Base-by-base conservation (phyloP, 495 filamentous ascomycete genomes). In the Penicillium goetzii region DNA sequence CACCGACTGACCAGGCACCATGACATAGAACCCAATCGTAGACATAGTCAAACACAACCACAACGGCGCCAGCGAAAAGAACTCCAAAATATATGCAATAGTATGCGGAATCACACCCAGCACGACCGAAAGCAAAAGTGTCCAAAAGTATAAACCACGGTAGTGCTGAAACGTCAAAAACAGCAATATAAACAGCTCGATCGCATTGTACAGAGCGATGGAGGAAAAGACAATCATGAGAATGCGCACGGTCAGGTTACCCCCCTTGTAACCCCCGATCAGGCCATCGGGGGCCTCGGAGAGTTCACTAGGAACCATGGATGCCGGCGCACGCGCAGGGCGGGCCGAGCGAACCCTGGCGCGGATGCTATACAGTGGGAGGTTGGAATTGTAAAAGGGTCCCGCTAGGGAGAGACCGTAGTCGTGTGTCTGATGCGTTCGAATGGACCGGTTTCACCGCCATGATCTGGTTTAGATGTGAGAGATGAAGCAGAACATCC, bases 1-100 rank as follows among this genome's bases (percentile, higher is more conserved):
- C 15, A 90, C 62, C n/a, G 86, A 86, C 71, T 89, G 87, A 4
- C 85, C 86, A 0, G 86, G 84, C 0, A 90, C 85, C 86, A 89
- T 88, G 40, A 73, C 66, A 52, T 80, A 83, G 80, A 86, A 90
- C 0, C 87, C 87, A 40, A 85, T 70, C 17, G 79, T 79, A 43
- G 78, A 71, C 0, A 85, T 54, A 0, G 74, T 72, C 45, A 81
- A 66, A 4, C 68, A 70, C 8, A 81, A 38, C 74, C 78, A 75
- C 38, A 71, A 38, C 2, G 76, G 77, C 2, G 72, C 73, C 21
- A 80, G 58, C 47, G 72, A 60, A 60, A 87, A 86, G 57, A 84
- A 85, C 58, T 84, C 83, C 28, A 89, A 66, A 52, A 79, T 58
- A 36, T 85, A 85, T 23, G 83, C 87, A 23, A 87, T 58, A 8